Evolutionary conservation across 1,284 basidiomycete species (phyloP).

Genomic region (Papiliotrema nemorosa): DNA sequence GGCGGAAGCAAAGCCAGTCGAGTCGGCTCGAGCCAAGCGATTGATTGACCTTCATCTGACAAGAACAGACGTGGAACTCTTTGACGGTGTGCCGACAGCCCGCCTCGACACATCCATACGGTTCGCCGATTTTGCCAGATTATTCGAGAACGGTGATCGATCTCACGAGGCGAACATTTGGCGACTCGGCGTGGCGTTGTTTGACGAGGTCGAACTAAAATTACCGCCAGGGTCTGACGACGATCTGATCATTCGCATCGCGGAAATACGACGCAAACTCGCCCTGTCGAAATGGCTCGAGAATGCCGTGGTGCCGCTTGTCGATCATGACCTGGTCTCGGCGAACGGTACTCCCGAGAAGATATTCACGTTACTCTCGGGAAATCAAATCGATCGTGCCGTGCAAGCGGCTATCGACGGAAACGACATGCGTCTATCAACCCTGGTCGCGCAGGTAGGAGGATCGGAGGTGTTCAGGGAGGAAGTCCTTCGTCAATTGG

Average conservation of each 20-base stretch:
- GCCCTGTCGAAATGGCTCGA: slow-evolving; percentile 84
- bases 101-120: slow-evolving; percentile 59
- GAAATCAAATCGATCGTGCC: slow-evolving; percentile 57
- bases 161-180: slow-evolving; percentile 78
- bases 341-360: slow-evolving; percentile 53
- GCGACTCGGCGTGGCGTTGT: slow-evolving; percentile 83
- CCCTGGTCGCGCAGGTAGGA: slow-evolving; percentile 83
- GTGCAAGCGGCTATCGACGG: not conserved
- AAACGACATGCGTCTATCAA: slow-evolving; percentile 68
- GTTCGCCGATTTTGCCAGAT: slow-evolving; percentile 72
- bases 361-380: slow-evolving; percentile 76
- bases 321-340: slow-evolving; percentile 70
- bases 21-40: slow-evolving; percentile 56
- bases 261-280: slow-evolving; percentile 67
- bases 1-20: slow-evolving; percentile 42
- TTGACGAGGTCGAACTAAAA: slow-evolving; percentile 71
- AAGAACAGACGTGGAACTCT: slow-evolving; percentile 62
- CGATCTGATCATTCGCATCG: slow-evolving; percentile 51
- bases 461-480: slow-evolving; percentile 72
- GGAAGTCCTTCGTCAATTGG: slow-evolving; percentile 73
- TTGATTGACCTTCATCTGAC: slow-evolving; percentile 76
- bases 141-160: slow-evolving; percentile 70
- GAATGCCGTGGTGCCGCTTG: slow-evolving; percentile 64
- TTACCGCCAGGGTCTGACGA: slow-evolving; percentile 60
- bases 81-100: slow-evolving; percentile 60